Conservation (phyloP, 257 asterid genomes). For the Marsdenia floribunda region DNA sequence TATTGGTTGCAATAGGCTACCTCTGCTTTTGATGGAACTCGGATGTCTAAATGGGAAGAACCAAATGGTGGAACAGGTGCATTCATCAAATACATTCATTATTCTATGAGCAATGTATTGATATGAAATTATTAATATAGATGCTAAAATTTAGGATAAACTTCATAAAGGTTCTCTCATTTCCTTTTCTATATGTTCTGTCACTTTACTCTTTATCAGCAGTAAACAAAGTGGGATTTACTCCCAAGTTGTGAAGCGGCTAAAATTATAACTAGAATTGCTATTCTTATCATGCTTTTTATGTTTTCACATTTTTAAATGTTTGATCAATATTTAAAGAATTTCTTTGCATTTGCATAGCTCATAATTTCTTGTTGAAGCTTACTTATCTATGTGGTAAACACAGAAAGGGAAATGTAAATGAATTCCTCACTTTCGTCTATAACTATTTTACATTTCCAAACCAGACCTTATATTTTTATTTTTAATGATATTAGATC, state of each 20-base stretch:
- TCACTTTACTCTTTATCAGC: background rate
- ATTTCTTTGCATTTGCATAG: background rate
- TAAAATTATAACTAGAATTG: background rate
- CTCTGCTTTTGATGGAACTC: constrained; percentile 96
- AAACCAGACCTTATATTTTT: too few relatives aligned
- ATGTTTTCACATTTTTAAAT: background rate
- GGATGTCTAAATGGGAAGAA: constrained; percentile 98
- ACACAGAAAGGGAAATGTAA: background rate
- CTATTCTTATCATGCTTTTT: background rate
- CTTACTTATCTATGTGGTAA: background rate
- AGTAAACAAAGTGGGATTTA: background rate
- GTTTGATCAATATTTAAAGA: background rate
- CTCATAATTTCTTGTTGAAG: background rate
- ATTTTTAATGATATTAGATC: too few relatives aligned
- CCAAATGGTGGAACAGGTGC: constrained; percentile 95
- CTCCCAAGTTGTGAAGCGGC: background rate
- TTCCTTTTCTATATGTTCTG: background rate
- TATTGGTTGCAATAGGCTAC: constrained; percentile 44
- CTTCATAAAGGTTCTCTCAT: background rate
- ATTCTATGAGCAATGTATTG: background rate
- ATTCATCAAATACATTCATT: constrained; percentile 5
- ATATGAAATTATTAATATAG: background rate
- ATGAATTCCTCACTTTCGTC: too few relatives aligned
- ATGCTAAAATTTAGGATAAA: background rate
- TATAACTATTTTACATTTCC: too few relatives aligned